A percentile compares a stretch with the other conserved stretches of the same genome.
Evolutionary conservation across 169 alveolate genomes (phyloP).

Genomic region (Plasmodium cynomolgi): DNA sequence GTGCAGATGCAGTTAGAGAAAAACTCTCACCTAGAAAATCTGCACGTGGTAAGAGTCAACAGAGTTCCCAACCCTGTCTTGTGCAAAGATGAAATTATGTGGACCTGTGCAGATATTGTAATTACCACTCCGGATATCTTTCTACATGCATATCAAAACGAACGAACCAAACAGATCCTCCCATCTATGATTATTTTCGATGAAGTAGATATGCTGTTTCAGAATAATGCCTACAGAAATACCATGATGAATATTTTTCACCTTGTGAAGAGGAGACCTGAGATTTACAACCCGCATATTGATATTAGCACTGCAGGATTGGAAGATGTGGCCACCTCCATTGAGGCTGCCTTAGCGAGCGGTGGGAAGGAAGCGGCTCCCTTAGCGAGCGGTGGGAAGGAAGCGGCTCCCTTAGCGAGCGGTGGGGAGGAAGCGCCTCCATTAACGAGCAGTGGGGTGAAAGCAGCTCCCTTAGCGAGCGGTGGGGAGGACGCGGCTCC

Average conservation of each 20-base stretch:
- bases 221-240: slow-evolving; percentile 82
- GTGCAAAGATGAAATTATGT: slow-evolving; percentile 75
- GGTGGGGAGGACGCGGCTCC: not conserved
- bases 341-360: not conserved
- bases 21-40: not conserved
- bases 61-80: slow-evolving; percentile 7
- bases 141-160: slow-evolving; percentile 69
- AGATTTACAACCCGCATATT: slow-evolving; percentile 78
- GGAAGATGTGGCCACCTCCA: slow-evolving; percentile 18
- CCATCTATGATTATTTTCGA: slow-evolving; percentile 84
- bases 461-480: not conserved
- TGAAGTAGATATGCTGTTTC: slow-evolving; percentile 83
- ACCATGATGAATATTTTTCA: slow-evolving; percentile 81
- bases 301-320: slow-evolving; percentile 21
- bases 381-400: no score
- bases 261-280: slow-evolving; percentile 80
- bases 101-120: slow-evolving; percentile 80
- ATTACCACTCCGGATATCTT: slow-evolving; percentile 83
- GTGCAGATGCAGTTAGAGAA: not conserved
- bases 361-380: not conserved
- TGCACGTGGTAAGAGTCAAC: slow-evolving; percentile 7
- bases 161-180: slow-evolving; percentile 17
- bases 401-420: no score
- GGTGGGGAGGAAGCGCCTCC: not conserved
- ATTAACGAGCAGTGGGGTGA: not conserved